phyloP scores from a whole-genome alignment of 768 basidiomycete genomes.

The Panaeolus papilionaceus region DNA sequence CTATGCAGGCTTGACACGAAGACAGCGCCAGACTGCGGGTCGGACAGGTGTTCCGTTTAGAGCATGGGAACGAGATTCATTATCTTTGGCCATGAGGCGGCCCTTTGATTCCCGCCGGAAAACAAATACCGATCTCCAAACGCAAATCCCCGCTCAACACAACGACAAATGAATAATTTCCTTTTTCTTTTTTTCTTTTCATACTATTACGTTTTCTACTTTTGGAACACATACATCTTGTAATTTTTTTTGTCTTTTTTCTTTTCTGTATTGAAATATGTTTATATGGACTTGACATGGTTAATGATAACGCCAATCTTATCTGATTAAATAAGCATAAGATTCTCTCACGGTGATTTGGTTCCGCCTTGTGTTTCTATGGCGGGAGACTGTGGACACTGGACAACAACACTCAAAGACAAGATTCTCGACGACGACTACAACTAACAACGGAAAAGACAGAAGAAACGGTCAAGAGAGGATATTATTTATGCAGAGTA shows the following conservation, averaged over 20 bases:
- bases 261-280: slow-evolving; percentile 3
- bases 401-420: not conserved
- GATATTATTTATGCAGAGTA: not conserved
- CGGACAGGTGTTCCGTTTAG: slow-evolving; percentile 14
- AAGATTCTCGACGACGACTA: not conserved
- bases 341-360: slow-evolving; percentile 13
- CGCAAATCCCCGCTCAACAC: not conserved
- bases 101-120: slow-evolving; percentile 14
- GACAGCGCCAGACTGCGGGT: not conserved
- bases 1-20: slow-evolving; percentile 12
- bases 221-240: not conserved
- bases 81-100: slow-evolving; percentile 11
- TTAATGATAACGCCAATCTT: slow-evolving; percentile 21
- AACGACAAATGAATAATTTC: slow-evolving; percentile 15
- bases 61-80: slow-evolving; percentile 10
- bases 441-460: not conserved
- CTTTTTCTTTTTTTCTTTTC: slow-evolving; percentile 9
- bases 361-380: slow-evolving; percentile 8
- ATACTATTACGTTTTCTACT: slow-evolving; percentile 9
- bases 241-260: not conserved
- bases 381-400: not conserved
- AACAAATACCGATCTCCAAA: not conserved
- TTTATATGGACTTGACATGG: not conserved
- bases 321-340: slow-evolving; percentile 24
- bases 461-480: no score